Percentiles rank a stretch among this genome's conserved stretches.
These are phyloP conservation scores for Stellera chamaejasme DNA, from an alignment of 345 rosid genomes.

Conservation along the genomic window DNA sequence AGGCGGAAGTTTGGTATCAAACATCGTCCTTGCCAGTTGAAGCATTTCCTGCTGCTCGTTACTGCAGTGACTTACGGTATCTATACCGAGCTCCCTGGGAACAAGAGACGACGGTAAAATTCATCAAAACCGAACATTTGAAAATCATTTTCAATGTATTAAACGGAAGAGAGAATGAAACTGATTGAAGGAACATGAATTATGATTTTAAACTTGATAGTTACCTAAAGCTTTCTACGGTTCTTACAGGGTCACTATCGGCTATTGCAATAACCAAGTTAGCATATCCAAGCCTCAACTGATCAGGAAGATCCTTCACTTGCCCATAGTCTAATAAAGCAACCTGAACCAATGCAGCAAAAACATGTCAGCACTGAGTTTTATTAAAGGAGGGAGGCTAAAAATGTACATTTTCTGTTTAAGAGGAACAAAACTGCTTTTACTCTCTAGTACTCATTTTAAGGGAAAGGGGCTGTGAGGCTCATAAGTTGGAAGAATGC, in stretches of 20 bases:
- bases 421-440: no score
- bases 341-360: slow-evolving; percentile 45
- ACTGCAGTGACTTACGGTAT: slow-evolving; percentile 45
- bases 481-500: no score
- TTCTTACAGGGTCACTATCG: slow-evolving; percentile 49
- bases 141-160: background rate
- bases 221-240: slow-evolving; percentile 74
- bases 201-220: slow-evolving; percentile 4
- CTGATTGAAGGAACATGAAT: background rate
- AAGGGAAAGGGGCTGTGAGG: no score
- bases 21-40: slow-evolving; percentile 71
- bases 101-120: background rate
- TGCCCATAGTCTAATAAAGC: slow-evolving; percentile 92
- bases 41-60: slow-evolving; percentile 69
- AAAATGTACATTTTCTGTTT: background rate
- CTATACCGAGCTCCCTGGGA: slow-evolving; percentile 79
- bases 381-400: no score
- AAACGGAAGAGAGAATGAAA: background rate
- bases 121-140: background rate
- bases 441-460: no score
- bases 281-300: slow-evolving; percentile 81
- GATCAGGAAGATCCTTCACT: slow-evolving; percentile 91
- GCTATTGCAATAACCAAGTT: slow-evolving; percentile 84
- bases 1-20: slow-evolving; percentile 80
- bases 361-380: background rate